A percentile compares a stretch with the other conserved stretches of the same genome.
phyloP scores from a whole-genome alignment of 805 yeast genomes.

The Candida xyloterini region DNA sequence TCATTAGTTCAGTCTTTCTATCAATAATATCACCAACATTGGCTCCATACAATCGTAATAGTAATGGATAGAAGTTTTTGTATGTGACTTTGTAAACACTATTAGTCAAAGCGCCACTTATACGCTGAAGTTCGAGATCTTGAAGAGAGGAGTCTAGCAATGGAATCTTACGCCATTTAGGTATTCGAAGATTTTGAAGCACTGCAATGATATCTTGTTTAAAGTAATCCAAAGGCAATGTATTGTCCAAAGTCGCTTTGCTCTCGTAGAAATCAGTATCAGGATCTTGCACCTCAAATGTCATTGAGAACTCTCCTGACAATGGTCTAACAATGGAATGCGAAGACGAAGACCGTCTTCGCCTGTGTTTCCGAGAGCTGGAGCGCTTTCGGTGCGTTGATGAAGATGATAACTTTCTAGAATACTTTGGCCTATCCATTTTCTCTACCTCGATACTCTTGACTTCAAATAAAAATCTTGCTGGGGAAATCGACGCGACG shows the following conservation, averaged over 20 bases:
- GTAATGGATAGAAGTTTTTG: slow-evolving; percentile 50
- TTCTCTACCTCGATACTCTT: background rate
- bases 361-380: slow-evolving; percentile 20
- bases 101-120: slow-evolving; percentile 92
- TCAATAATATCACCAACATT: slow-evolving; percentile 85
- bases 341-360: slow-evolving; percentile 27
- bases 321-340: slow-evolving; percentile 20
- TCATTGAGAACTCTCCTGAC: slow-evolving; percentile 14
- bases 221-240: slow-evolving; percentile 80
- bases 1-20: slow-evolving; percentile 72
- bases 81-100: slow-evolving; percentile 68
- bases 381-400: slow-evolving; percentile 22
- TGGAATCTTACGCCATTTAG: slow-evolving; percentile 71
- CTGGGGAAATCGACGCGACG: slow-evolving; percentile 4
- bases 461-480: background rate
- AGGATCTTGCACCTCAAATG: background rate
- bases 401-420: slow-evolving; percentile 22
- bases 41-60: slow-evolving; percentile 84
- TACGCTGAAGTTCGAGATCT: slow-evolving; percentile 55
- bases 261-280: slow-evolving; percentile 30
- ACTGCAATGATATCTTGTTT: slow-evolving; percentile 73
- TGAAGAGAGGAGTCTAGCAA: slow-evolving; percentile 35
- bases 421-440: slow-evolving; percentile 26
- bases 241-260: slow-evolving; percentile 63
- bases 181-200: slow-evolving; percentile 58